Base-by-base conservation (phyloP, 169 alveolate species). In the Fabrea salina region DNA sequence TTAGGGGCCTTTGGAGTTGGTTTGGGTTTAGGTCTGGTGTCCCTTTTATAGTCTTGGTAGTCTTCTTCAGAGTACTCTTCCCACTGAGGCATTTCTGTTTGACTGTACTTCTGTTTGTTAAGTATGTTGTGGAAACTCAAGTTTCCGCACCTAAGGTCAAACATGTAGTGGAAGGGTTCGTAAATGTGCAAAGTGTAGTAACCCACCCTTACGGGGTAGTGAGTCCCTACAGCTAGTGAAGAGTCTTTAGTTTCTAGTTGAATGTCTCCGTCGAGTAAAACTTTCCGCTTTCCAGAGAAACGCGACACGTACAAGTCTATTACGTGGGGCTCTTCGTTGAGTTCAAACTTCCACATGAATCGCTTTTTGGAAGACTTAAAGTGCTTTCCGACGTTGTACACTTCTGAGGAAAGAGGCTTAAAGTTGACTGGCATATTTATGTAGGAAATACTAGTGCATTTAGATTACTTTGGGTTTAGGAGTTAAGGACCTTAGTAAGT, bases 181-280 rank as follows among this genome's bases (percentile, higher is more conserved):
- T 19, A 64, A 16, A 64, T 13, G 16, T 39, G 33, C 19, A 64
- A 40, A 40, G 57, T 64, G 54, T 64, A 56, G 41, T 33, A 19
- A 1, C 75, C 75, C 25, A 64, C 41, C 19, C 75, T 5, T 0
- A 64, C 19, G 19, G 75, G 75, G 54, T 64, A 64, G 6, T n/a
- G n/a, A n/a, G n/a, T n/a, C n/a, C n/a, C n/a, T n/a, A n/a, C n/a
- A n/a, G n/a, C n/a, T n/a, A n/a, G n/a, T n/a, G n/a, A n/a, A n/a
- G n/a, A n/a, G n/a, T 19, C n/a, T 40, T 64, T 64, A 30, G 75
- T 41, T 6, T 40, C 30, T 2, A 64, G 16, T 16, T 16, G 19
- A n/a, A 64, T 41, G 16, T 70, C 64, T 6, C 79, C 79, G 22
- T 70, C 49, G 32, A 70, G 67, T 4, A 70, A 5, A 43, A 70